Base-by-base conservation (phyloP, 768 basidiomycete genomes). In the Dioszegia crocea region DNA sequence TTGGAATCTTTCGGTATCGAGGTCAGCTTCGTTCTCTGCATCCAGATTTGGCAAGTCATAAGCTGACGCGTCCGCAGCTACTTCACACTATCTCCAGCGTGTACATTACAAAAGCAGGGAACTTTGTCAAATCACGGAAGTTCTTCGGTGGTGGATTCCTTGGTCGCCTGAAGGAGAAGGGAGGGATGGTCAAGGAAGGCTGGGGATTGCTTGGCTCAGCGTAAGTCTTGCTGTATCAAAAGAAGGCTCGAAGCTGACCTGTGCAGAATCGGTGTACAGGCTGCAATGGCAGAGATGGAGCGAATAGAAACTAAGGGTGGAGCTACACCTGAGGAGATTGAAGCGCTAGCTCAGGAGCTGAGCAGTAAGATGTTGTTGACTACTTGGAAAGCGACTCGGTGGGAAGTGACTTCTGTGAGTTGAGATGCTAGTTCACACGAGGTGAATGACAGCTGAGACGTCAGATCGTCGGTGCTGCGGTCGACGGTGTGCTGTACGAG, bases 151-250 rank as follows among this genome's bases (percentile, higher is more conserved):
- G 87, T 6, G 93, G 92, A 17, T 94, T 96, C 80, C 91, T 89
- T 79, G 89, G 92, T 30, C 84, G 88, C 31, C 76, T 99, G 69
- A 98, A 94, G 78, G 96, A 99, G 78, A 93, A 92, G 77, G 91
- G 91, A 4, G 78, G 88, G 0, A 81, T 93, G 52, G 88, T 92
- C 26, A 98, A 98, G 77, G 96, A 99, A 65, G 89, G 92, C 0
- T 98, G 91, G 88, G 92, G 91, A 16, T 88, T 98, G 60, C 88
- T 98, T 60, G 89, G 91, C 33, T 91, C 89, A 81, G 94, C 94
- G 86, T 92, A 78, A 79, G 90, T 81, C 16, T 24, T 19, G 10
- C 16, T 44, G 19, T 19, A 8, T 19, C 29, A 12, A 1, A n/a
- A 49, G 5, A 8, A 16, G 19, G 27, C 6, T 26, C 48, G 9